phyloP scores from a whole-genome alignment of 1,139 yeast species.

The Saccharomyces hybrid region DNA sequence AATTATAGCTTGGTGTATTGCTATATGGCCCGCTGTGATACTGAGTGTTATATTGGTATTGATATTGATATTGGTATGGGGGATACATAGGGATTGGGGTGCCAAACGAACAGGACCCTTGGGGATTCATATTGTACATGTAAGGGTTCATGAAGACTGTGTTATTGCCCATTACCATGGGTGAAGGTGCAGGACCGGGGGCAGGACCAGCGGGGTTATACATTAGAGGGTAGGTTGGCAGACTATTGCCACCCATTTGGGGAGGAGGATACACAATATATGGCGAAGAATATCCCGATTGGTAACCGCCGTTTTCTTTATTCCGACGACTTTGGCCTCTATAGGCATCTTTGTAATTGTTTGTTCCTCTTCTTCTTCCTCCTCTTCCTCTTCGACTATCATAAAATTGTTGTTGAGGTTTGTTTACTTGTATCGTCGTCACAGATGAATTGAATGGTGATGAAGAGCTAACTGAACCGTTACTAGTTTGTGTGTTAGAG shows the following conservation, averaged over 20 bases:
- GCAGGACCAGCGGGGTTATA: background rate
- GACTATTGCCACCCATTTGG: background rate
- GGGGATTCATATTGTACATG: background rate
- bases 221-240: background rate
- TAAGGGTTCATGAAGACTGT: background rate
- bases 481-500: background rate
- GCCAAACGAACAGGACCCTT: background rate
- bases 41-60: constrained; percentile 1
- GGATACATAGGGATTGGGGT: background rate
- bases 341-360: constrained; percentile 1
- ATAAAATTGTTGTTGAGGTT: background rate
- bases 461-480: constrained; percentile 6
- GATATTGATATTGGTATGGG: constrained; percentile 3
- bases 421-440: background rate
- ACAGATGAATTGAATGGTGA: constrained; percentile 2
- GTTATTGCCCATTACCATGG: background rate
- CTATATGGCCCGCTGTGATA: background rate
- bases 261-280: constrained; percentile 14
- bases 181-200: background rate
- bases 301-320: constrained; percentile 1
- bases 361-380: constrained; percentile 1
- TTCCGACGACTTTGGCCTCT: constrained; percentile 3
- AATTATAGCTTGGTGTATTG: background rate
- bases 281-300: constrained; percentile 9
- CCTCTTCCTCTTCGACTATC: constrained; percentile 1